Conservation (phyloP, 2,329 filamentous ascomycete genomes). For the Fusarium burgessii region DNA sequence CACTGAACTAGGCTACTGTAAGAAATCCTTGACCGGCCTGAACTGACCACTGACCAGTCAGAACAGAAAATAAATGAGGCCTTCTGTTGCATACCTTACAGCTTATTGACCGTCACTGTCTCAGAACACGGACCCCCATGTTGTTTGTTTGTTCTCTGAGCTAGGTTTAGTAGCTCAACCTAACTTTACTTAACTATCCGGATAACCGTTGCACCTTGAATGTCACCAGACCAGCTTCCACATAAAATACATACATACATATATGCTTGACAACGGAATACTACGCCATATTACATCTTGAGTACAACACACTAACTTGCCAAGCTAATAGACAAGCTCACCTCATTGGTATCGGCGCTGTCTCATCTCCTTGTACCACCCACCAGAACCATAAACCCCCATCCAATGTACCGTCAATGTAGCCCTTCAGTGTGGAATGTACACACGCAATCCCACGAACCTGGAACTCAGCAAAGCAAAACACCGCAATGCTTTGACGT, state of each 20-base stretch:
- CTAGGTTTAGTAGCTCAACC: background rate
- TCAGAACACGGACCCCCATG: slow-evolving; percentile 9
- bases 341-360: slow-evolving; percentile 5
- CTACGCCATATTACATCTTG: background rate
- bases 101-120: slow-evolving; percentile 12
- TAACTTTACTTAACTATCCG: background rate
- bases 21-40: slow-evolving; percentile 26
- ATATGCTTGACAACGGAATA: slow-evolving; percentile 2
- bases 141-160: background rate
- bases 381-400: slow-evolving; percentile 4
- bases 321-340: background rate
- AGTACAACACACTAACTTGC: background rate
- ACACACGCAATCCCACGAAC: slow-evolving; percentile 36
- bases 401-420: background rate
- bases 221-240: slow-evolving; percentile 5
- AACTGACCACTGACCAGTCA: background rate
- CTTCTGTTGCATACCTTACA: slow-evolving; percentile 21
- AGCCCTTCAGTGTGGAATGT: slow-evolving; percentile 19
- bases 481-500: slow-evolving; percentile 14
- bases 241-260: background rate
- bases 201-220: slow-evolving; percentile 3
- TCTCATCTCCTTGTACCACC: slow-evolving; percentile 15
- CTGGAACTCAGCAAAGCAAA: slow-evolving; percentile 37
- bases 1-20: background rate
- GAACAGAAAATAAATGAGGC: slow-evolving; percentile 25